Evolutionary conservation across 2,329 filamentous ascomycete species (phyloP).

Genomic region (Endothia cerciana): DNA sequence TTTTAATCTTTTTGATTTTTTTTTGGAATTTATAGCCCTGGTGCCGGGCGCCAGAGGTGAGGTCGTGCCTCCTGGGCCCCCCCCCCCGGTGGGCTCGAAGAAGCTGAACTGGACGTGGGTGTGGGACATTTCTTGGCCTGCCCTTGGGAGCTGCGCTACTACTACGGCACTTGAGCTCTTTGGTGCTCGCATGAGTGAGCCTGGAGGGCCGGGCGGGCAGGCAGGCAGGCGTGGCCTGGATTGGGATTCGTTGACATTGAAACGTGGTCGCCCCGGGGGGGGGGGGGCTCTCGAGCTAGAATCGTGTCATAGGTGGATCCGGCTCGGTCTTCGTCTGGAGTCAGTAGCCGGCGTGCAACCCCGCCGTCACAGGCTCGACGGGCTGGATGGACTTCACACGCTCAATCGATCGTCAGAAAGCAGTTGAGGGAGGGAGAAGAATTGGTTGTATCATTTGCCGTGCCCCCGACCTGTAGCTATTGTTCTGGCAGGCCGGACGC

Average conservation of each 20-base stretch:
- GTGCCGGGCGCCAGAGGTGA: too few relatives aligned
- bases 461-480: conserved; percentile 8
- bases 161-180: too few relatives aligned
- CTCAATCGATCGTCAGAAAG: background rate
- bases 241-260: background rate
- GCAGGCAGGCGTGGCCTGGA: background rate
- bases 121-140: too few relatives aligned
- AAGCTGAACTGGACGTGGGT: too few relatives aligned
- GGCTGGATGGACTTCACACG: background rate
- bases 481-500: background rate
- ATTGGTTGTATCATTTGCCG: conserved; percentile 23
- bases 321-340: background rate
- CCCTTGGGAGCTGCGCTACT: too few relatives aligned
- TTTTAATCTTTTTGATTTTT: background rate
- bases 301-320: conserved; percentile 1
- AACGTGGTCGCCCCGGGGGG: background rate
- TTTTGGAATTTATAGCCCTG: background rate
- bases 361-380: background rate
- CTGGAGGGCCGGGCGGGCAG: background rate
- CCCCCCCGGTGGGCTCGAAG: too few relatives aligned
- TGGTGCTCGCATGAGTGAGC: background rate
- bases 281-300: conserved; percentile 7
- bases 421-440: conserved; percentile 8
- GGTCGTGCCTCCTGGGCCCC: too few relatives aligned
- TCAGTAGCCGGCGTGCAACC: too few relatives aligned